Evolutionary conservation across 768 basidiomycete species (phyloP), one percentile per base, ranked within the genome.

Genomic region (Paxillus involutus): DNA sequence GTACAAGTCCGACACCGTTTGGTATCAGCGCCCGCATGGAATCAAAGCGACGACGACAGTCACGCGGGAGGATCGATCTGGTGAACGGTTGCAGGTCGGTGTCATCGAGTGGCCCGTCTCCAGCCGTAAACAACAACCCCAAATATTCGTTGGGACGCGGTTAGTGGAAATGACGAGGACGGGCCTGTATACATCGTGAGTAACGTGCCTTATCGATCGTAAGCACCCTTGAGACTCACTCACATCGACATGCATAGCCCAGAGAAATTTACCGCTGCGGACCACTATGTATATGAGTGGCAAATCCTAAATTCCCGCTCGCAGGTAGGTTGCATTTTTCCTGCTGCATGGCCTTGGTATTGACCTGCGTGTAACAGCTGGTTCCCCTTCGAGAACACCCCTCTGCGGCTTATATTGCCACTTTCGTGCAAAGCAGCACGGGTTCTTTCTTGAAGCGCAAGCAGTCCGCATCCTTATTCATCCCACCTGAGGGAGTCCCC

Each of bases 261-360:
- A 5, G 70, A 70, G 21, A 64, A 55, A 5, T 70, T 70, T 21
- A 61, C 42, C 2, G 68, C 62, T 0, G 19, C 35, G 4, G 58
- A 70, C n/a, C 63, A 60, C 1, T 26, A 26, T 17, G 19, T 24
- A 44, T 70, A 70, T 6, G 68, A 71, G 16, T 70, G 68, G 68
- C 68, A 70, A 37, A 60, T 70, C 2, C 51, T 17, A 0, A 58
- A 70, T 3, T 40, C 41, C 3, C 61, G 57, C 39, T 45, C 66
- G 5, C 68, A 70, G 59, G 68, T 69, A 30, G 13, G 52, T 33
- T 21, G 11, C 10, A 3, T 35, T 17, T n/a, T 9, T 9, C 4
- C 10, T 35, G 21, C 21, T 21, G 12, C 19, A 29, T 43, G 33
- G 14, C 16, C 40, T 32, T 11, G 7, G 11, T 36, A 41, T 17